A percentile compares a stretch with the other conserved stretches of the same genome.
Evolutionary conservation across 2,329 filamentous ascomycete species (phyloP).

Genomic region (Aspergillus tamarii): DNA sequence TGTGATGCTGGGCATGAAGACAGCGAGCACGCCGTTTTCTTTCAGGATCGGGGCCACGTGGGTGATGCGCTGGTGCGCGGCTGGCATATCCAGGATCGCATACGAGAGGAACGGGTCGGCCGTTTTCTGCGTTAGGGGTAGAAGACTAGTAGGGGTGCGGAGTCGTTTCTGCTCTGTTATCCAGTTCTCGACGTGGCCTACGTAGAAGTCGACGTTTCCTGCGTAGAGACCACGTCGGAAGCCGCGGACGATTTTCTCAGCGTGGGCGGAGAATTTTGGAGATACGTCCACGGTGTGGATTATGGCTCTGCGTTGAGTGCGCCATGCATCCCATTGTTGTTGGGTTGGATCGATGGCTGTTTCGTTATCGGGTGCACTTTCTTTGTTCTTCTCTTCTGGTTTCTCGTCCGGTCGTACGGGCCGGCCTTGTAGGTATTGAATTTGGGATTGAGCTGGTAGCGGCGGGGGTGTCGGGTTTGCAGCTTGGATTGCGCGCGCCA

Average conservation of each 20-base stretch:
- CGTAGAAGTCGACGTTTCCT: constrained; percentile 72
- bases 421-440: constrained; percentile 33
- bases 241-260: constrained; percentile 64
- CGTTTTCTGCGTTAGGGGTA: constrained; percentile 22
- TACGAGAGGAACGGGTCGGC: constrained; percentile 68
- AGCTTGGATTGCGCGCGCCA: constrained; percentile 75
- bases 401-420: constrained; percentile 28
- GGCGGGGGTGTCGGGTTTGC: constrained; percentile 63
- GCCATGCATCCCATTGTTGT: constrained; percentile 50
- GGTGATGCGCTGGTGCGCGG: constrained; percentile 55
- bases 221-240: constrained; percentile 74
- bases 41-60: constrained; percentile 58
- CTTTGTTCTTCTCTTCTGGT: not conserved
- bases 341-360: constrained; percentile 26
- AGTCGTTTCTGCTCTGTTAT: constrained; percentile 55
- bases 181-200: constrained; percentile 68
- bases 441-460: constrained; percentile 41
- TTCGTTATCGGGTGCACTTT: constrained; percentile 14
- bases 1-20: constrained; percentile 78
- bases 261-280: constrained; percentile 64
- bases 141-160: constrained; percentile 31
- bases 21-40: constrained; percentile 65
- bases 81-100: constrained; percentile 74
- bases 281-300: constrained; percentile 74
- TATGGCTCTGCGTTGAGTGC: constrained; percentile 64